Evolutionary conservation across 768 basidiomycete species (phyloP).

Genomic region (Auricularia heimuer): DNA sequence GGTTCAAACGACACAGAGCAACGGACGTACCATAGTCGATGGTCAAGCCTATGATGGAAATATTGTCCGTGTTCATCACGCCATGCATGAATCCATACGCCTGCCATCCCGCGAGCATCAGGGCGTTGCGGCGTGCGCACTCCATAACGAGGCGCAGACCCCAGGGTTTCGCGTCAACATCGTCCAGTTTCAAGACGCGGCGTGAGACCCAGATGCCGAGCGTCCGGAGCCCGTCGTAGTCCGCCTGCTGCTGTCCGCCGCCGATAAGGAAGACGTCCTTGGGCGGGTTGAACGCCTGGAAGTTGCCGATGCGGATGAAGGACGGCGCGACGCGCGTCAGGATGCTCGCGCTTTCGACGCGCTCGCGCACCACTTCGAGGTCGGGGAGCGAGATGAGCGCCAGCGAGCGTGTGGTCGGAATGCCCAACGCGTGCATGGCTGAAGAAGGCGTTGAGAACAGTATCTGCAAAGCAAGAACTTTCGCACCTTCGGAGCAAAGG

Average conservation of each 20-base stretch:
- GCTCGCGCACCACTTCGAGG: slow-evolving; percentile 68
- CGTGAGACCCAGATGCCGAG: slow-evolving; percentile 67
- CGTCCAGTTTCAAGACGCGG: slow-evolving; percentile 40
- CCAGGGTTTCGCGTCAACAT: slow-evolving; percentile 46
- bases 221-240: slow-evolving; percentile 64
- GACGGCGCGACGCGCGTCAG: slow-evolving; percentile 78
- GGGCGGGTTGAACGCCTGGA: slow-evolving; percentile 76
- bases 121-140: slow-evolving; percentile 72
- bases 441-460: not conserved
- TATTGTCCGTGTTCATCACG: slow-evolving; percentile 92
- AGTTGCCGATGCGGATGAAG: slow-evolving; percentile 86
- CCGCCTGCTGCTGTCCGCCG: slow-evolving; percentile 63
- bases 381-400: slow-evolving; percentile 65
- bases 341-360: slow-evolving; percentile 57
- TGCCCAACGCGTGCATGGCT: slow-evolving; percentile 70
- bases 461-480: not conserved
- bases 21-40: slow-evolving; percentile 40
- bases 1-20: not conserved
- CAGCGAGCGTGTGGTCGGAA: slow-evolving; percentile 85
- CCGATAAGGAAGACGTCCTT: slow-evolving; percentile 50
- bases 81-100: slow-evolving; percentile 92
- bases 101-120: slow-evolving; percentile 95
- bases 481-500: slow-evolving; percentile 78
- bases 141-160: slow-evolving; percentile 65
- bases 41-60: slow-evolving; percentile 34